Base-by-base conservation (phyloP, 768 basidiomycete genomes). In the Rhodosporidiobolus odoratus region DNA sequence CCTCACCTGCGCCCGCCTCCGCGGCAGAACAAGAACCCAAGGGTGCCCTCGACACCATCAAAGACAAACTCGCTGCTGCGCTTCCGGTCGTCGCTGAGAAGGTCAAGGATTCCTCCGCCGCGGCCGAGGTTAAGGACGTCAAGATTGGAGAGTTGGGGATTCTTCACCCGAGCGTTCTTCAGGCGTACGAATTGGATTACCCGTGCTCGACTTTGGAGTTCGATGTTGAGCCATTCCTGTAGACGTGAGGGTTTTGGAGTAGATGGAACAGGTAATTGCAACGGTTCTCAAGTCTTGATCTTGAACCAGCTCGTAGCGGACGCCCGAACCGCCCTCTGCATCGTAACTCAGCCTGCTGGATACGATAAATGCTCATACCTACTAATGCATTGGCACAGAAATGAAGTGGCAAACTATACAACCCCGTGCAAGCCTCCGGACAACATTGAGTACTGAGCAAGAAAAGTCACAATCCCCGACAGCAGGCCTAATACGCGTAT, bases 121-220 rank as follows among this genome's bases (percentile, higher is more conserved):
- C 23, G 40, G 32, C 21, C 52, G 60, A 50, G 48, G 15, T 50
- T 25, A 27, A 52, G 27, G 96, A 98, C 80, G 78, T 87, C 40
- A 83, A 84, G 71, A 89, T 99, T 73, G 96, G 96, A 52, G 85
- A 83, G n/a, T 82, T 99, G 68, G 96, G 96, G 37, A 91, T 97
- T 75, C 82, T 99, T 61, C 95, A 99, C 80, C 96, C 96, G 15
- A 85, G 82, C 10, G 96, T 98, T 7, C 82, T 99, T 66, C 86
- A 87, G 76, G 92, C 91, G 78, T 99, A 95, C 80, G 94, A 98
- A 80, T 89, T 98, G 71, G 85, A 85, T 50, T 94, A 90, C 81
- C 95, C 95, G 27, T 97, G 94, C 81, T 97, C 94, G 41, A 88
- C 88, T 12, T 81, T 99, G 65, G 95, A 99, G 83, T 92, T 99